Percentiles rank a stretch among this genome's conserved stretches.
phyloP scores from a whole-genome alignment of 108 stramenopile species.

The Cylindrotheca closterium region DNA sequence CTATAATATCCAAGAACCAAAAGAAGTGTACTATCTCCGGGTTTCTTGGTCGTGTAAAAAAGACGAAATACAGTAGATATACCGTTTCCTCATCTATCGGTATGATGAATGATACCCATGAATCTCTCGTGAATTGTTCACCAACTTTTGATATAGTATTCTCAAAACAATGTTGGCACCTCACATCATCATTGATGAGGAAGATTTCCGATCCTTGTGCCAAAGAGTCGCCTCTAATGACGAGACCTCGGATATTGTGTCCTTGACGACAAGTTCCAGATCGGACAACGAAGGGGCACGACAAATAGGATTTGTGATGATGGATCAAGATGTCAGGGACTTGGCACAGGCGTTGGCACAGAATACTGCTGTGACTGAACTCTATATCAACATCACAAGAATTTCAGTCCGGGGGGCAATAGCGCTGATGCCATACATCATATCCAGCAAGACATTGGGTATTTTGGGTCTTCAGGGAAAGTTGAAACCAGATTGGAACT shows the following conservation, averaged over 20 bases:
- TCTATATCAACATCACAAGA: neutral
- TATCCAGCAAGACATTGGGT: neutral
- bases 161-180: neutral
- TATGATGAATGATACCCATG: no score
- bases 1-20: no score
- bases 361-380: neutral
- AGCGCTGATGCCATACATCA: neutral
- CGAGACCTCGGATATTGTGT: neutral
- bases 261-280: neutral
- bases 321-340: neutral
- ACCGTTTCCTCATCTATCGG: no score
- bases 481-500: no score
- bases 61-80: no score
- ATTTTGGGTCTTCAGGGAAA: neutral
- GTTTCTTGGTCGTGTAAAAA: no score
- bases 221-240: neutral
- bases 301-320: neutral
- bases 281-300: neutral
- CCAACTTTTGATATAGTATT: no score
- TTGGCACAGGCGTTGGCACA: neutral
- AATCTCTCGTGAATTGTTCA: no score
- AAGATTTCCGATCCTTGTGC: neutral
- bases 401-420: neutral
- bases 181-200: neutral
- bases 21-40: no score